Evolutionary conservation across 768 basidiomycete genomes (phyloP), one percentile per base, ranked within the genome.

Genomic region (Jaapia argillacea): DNA sequence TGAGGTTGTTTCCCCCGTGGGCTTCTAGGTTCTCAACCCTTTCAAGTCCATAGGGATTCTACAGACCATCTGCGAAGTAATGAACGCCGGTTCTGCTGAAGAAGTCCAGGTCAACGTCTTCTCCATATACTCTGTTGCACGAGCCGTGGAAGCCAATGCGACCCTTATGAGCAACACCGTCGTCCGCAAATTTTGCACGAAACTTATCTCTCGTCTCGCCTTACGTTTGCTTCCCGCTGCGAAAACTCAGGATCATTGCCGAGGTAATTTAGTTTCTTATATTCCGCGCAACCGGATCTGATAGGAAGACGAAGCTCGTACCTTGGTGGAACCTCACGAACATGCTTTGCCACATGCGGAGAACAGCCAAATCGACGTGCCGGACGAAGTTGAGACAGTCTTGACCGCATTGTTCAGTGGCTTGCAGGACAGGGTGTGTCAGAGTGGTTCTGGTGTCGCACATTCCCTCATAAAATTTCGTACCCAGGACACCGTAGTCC

Each of bases 401-500:
- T 60, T 97, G 3, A 83, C 85, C 47, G 72, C 78, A 20, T 60
- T 97, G 2, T 79, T 98, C 48, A 67, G 67, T 37, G 68, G 71
- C 20, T 61, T 98, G 21, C 81, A 86, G 53, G 92, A 99, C 58
- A 86, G 79, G 61, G 93, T 93, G 47, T 27, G 60, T 54, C 28
- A 16, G 28, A 10, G 16, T 16, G 10, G 16, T 33, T 10, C 28
- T 33, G 28, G 10, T 33, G 10, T 33, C 28, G 28, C 28, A 10
- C 28, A 10, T 10, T 10, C 28, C 28, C 28, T 33, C n/a, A n/a
- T n/a, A n/a, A n/a, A 33, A 33, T 10, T 10, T 33, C 10, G 28
- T 24, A 26, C 44, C 47, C 36, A 98, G 93, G 93, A 96, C 54
- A 97, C 94, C 0, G 69, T 92, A 22, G 90, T 98, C 10, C 84